These are phyloP conservation scores for Nemophila menziesii DNA, from an alignment of 257 asterid genomes.

Conservation along the genomic window DNA sequence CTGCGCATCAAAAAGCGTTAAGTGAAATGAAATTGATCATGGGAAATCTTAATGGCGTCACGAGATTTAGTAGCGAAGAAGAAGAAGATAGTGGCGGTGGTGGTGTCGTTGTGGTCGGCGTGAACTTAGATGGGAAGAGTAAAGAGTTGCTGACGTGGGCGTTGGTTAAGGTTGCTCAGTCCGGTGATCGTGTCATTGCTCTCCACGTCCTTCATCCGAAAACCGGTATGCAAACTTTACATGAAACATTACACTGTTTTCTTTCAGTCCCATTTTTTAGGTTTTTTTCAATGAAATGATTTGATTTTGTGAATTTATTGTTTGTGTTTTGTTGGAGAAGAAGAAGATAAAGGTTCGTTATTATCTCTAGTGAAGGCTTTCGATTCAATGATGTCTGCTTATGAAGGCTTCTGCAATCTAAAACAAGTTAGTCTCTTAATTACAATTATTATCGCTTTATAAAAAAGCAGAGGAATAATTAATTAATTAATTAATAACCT, in stretches of 20 bases:
- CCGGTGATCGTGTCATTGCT: conserved; percentile 78
- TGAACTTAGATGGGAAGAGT: conserved; percentile 57
- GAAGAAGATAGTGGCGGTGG: conserved; percentile 6
- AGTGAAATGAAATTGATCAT: neutral
- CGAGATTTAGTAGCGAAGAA: too few relatives aligned
- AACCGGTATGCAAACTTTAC: conserved; percentile 30
- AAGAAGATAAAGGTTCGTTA: conserved; percentile 37
- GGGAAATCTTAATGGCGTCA: neutral
- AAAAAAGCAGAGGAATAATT: neutral
- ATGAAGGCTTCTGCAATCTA: conserved; percentile 77
- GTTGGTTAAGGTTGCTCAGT: conserved; percentile 63
- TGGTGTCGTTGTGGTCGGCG: conserved; percentile 65
- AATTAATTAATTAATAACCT: neutral
- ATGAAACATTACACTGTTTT: conserved; percentile 7
- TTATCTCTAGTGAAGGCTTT: conserved; percentile 57
- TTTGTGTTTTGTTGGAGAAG: neutral
- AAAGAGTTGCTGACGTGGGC: conserved; percentile 85
- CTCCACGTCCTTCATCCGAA: conserved; percentile 56
- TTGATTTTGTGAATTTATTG: neutral
- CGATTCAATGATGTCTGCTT: conserved; percentile 66
- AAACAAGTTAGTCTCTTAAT: conserved; percentile 44
- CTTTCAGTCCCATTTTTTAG: too few relatives aligned
- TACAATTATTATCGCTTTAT: neutral
- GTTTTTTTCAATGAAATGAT: neutral
- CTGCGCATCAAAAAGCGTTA: neutral